phyloP scores from a whole-genome alignment of 2,329 filamentous ascomycete genomes.

The Pseudocercospora fuligena region DNA sequence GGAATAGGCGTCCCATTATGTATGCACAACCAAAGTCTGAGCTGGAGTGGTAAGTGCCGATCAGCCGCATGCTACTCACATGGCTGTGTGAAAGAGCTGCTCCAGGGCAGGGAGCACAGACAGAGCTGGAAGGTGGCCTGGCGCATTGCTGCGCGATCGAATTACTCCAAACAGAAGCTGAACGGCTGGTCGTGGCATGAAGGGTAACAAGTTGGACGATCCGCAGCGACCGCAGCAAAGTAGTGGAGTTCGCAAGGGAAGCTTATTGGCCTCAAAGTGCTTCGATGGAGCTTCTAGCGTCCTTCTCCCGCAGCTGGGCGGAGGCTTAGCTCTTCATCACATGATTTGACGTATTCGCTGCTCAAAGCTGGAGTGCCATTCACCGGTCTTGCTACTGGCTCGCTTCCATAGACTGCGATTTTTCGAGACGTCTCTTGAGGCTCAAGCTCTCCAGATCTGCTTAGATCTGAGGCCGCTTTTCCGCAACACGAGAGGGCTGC shows the following conservation, averaged over 20 bases:
- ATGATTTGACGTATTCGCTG: constrained; percentile 7
- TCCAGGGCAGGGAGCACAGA: neutral
- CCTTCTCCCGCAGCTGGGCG: constrained; percentile 20
- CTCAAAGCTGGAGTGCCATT: neutral
- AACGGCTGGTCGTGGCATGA: neutral
- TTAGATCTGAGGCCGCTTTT: constrained; percentile 15
- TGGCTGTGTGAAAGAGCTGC: neutral
- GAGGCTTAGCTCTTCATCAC: constrained; percentile 26
- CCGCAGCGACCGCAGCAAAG: constrained; percentile 5
- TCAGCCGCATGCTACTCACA: constrained; percentile 11
- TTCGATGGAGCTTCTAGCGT: constrained; percentile 16
- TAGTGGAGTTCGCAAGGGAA: neutral
- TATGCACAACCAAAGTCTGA: neutral
- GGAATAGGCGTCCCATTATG: neutral
- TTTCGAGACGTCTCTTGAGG: neutral
- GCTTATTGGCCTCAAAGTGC: constrained; percentile 7
- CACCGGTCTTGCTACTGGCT: neutral
- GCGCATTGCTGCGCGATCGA: neutral
- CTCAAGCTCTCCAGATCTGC: neutral
- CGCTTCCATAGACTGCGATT: neutral
- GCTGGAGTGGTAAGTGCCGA: constrained; percentile 1
- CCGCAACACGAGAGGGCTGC: constrained; percentile 3
- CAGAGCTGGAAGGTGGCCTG: neutral
- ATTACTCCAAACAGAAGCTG: constrained; percentile 5
- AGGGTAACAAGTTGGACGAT: neutral